Conservation (phyloP, 73 alveolate genomes). For the Blepharisma stoltei region DNA sequence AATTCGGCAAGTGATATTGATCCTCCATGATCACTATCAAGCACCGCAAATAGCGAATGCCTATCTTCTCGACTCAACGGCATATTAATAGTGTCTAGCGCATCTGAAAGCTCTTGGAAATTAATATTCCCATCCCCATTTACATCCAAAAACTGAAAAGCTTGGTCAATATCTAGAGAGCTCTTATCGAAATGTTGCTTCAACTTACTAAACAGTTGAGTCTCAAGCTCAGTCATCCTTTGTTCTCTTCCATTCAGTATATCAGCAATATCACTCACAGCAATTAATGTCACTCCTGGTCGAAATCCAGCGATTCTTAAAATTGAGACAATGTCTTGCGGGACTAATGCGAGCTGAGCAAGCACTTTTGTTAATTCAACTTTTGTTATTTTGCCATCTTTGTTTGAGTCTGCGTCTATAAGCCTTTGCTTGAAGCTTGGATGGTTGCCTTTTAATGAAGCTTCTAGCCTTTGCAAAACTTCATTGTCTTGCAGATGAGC, state of each 20-base stretch:
- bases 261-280: neutral
- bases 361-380: conserved; percentile 16
- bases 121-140: conserved; percentile 20
- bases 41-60: conserved; percentile 28
- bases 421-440: conserved; percentile 22
- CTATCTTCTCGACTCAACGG: conserved; percentile 8
- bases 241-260: neutral
- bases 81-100: neutral
- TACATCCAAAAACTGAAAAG: conserved; percentile 24
- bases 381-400: conserved; percentile 34
- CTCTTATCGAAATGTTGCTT: neutral
- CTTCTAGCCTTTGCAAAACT: conserved; percentile 12
- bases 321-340: conserved; percentile 16
- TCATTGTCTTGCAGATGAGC: conserved; percentile 18
- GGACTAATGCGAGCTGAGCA: neutral
- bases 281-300: neutral
- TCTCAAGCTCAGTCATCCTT: neutral
- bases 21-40: conserved; percentile 22
- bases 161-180: conserved; percentile 5
- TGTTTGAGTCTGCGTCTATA: conserved; percentile 12
- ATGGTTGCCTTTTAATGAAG: neutral
- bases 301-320: conserved; percentile 28
- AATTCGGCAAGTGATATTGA: neutral
- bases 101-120: conserved; percentile 26
- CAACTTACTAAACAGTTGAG: neutral